Base-by-base conservation (phyloP, 345 rosid species). In the Aquilaria sinensis region DNA sequence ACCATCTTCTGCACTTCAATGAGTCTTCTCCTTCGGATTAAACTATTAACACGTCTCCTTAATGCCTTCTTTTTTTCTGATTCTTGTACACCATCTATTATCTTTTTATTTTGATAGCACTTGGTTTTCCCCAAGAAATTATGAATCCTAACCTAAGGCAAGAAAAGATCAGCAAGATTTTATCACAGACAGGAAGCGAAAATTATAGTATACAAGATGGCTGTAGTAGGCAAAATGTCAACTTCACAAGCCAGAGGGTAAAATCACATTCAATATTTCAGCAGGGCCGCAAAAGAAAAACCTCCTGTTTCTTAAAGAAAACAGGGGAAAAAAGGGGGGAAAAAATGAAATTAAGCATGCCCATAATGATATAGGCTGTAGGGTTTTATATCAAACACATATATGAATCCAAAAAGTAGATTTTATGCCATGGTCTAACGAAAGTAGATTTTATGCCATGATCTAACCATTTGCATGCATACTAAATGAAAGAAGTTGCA, bases 141-240 rank as follows among this genome's bases (percentile, higher is more conserved):
- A 59, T 86, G 97, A 72, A 93, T 80, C 75, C 81, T 84, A 80
- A 86, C 84, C 98, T 93, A 78, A 66, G 47, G 66, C 2, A 62
- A 65, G 63, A 67, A 56, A 57, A 63, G 61, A 45, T 41, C 41
- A 64, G 30, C 3, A 56, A 47, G 9, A 34, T 58, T 33, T 34
- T 51, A 66, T 57, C 63, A 45, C 15, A 47, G 2, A n/a, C 13
- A 29, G 47, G 32, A 31, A 47, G 46, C 6, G 66, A 43, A 23
- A 37, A 37, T 8, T 8, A 37, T 37, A 37, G 43, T 37, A 37
- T 37, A 37, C 43, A 37, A 37, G 43, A 37, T 37, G 43, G 2
- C 5, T 2, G 43, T 37, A 3, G 7, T 37, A 8, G 8, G 54
- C 9, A 53, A 37, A 31, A 51, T 14, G 29, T 55, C 60, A 31